Base-by-base conservation (phyloP, 2,329 filamentous ascomycete genomes). In the Aspergillus texensis region DNA sequence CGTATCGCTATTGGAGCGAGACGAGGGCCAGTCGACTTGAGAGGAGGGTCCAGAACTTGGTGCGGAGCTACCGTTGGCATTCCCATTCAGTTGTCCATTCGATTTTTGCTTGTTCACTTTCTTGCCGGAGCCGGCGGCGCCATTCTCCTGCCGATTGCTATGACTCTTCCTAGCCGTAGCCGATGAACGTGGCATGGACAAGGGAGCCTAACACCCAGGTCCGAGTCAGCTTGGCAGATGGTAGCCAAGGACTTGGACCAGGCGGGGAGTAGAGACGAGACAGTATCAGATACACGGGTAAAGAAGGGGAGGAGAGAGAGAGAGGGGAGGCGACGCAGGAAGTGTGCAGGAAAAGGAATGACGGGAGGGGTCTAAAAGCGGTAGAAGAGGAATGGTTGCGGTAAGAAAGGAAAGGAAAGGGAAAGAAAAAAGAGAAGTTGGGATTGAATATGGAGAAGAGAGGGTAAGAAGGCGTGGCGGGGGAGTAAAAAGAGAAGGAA, bases 91-190 rank as follows among this genome's bases (percentile, higher is more conserved):
- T 72, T 85, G 79, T 70, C 82, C 81, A 78, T 83, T 85, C 65
- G 84, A 85, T 74, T 83, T 85, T 74, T 85, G 83, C 76, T 84
- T 85, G 67, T 79, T 82, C 72, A 89, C 82, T 77, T 89, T 89
- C 83, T 89, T 92, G 70, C 89, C 90, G 58, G 91, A 88, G 74
- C 89, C 89, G 85, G 93, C 90, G 78, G 93, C 85, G 75, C 92
- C 93, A 89, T 92, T 93, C 82, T 97, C 93, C 82, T 96, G 91
- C 79, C 91, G 88, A 74, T 84, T 87, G 80, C 90, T 90, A 82
- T 89, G 85, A 81, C 84, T 90, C 77, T 82, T 82, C 75, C 80
- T 81, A 76, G 79, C 77, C 73, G 81, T 78, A 74, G 75, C 76
- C 68, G 75, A 77, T 78, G 78, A 79, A 75, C 80, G 80, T 79